A percentile compares a stretch with the other conserved stretches of the same genome.
Conservation (phyloP, 2,329 filamentous ascomycete genomes). For the Fusarium sp. region DNA sequence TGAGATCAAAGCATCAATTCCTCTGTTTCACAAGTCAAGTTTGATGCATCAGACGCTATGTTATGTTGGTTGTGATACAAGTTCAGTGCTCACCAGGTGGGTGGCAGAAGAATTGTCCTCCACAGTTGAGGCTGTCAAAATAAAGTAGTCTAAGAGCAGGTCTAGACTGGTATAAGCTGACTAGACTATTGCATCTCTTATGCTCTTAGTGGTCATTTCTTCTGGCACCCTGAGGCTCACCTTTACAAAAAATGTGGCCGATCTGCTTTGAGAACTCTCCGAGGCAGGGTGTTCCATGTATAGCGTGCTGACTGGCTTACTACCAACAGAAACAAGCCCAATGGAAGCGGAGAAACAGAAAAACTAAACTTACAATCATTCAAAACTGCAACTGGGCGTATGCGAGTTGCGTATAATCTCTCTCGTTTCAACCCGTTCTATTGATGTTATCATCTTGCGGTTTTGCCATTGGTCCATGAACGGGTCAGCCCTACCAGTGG, state of each 20-base stretch:
- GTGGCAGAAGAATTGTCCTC: no score
- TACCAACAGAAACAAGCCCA: neutral
- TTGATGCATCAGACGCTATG: conserved; percentile 8
- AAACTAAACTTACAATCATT: neutral
- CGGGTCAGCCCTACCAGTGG: conserved; percentile 35
- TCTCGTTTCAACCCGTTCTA: neutral
- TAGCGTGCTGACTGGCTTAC: conserved; percentile 33
- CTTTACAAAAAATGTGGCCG: no score
- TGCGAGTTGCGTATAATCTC: neutral
- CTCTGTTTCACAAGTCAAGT: neutral
- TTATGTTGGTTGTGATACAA: neutral
- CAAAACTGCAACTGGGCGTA: conserved; percentile 1
- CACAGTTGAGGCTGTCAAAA: no score
- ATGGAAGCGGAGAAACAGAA: neutral
- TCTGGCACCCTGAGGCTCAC: no score
- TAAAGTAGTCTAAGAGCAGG: fast-evolving
- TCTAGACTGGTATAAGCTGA: no score
- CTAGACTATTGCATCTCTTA: no score
- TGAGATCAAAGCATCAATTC: neutral
- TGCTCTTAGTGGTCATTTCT: no score
- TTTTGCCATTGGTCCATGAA: conserved; percentile 1
- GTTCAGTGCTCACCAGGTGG: no score
- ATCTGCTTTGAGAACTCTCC: neutral
- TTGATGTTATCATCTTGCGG: neutral
- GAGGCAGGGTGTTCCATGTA: neutral